These are phyloP conservation scores for Phytopythium vexans DNA, from an alignment of 352 stramenopile genomes.

Conservation along the genomic window DNA sequence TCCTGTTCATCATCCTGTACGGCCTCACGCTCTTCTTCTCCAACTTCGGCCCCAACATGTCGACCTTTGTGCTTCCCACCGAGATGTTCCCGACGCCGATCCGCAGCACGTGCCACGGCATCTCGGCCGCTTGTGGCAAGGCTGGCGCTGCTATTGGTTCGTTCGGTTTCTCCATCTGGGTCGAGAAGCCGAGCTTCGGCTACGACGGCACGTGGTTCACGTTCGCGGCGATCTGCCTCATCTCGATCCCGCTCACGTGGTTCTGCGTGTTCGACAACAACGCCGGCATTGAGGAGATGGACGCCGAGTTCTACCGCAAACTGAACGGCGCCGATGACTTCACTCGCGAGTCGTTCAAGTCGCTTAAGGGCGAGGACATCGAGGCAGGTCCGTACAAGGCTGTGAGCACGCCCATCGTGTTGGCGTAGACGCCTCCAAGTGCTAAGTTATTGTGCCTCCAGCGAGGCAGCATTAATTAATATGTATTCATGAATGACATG, in stretches of 20 bases:
- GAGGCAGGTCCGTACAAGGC: background rate
- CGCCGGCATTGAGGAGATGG: constrained; percentile 50
- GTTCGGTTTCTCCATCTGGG: constrained; percentile 68
- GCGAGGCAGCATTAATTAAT: too few relatives aligned
- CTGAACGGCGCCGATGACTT: constrained; percentile 31
- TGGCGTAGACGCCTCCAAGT: too few relatives aligned
- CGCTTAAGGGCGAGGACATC: constrained; percentile 1
- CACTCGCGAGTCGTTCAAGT: constrained; percentile 26
- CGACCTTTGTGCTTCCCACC: constrained; percentile 88
- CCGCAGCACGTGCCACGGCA: constrained; percentile 83
- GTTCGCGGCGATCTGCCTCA: constrained; percentile 44
- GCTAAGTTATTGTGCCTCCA: too few relatives aligned
- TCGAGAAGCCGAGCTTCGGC: constrained; percentile 51
- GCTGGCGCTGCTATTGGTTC: constrained; percentile 70
- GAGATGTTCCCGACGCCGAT: constrained; percentile 87
- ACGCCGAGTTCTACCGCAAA: constrained; percentile 50
- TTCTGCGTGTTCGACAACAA: constrained; percentile 71
- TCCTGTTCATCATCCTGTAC: constrained; percentile 76
- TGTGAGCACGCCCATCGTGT: constrained; percentile 1
- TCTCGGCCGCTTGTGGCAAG: constrained; percentile 87
- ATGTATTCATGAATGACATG: too few relatives aligned
- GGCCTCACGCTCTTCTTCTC: constrained; percentile 76
- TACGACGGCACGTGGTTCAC: constrained; percentile 62
- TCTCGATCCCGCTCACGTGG: constrained; percentile 59
- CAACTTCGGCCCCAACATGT: constrained; percentile 86